Conservation (phyloP, 1,284 basidiomycete genomes). For the Cryptococcus amylolentus region DNA sequence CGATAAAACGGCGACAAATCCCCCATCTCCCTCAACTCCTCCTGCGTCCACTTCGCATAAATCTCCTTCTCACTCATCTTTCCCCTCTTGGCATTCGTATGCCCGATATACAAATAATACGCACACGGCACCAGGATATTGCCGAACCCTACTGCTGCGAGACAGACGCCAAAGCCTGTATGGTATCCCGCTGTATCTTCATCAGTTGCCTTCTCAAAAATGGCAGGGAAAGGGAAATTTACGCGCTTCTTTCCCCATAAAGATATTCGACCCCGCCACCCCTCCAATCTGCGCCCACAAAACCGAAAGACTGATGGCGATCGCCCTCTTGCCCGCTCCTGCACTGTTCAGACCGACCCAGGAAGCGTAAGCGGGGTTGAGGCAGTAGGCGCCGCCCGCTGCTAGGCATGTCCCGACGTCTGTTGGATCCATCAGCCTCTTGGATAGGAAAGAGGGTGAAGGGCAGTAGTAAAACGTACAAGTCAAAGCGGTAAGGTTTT, state of each 20-base stretch:
- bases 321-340: constrained; percentile 33
- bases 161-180: constrained; percentile 31
- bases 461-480: constrained; percentile 10
- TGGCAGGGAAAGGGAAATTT: constrained; percentile 1
- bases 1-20: constrained; percentile 31
- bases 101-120: constrained; percentile 18
- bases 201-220: constrained; percentile 3
- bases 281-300: constrained; percentile 29
- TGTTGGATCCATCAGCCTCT: background rate
- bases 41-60: constrained; percentile 20
- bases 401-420: constrained; percentile 27
- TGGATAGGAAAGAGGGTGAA: background rate
- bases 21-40: constrained; percentile 26
- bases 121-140: constrained; percentile 8
- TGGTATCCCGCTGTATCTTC: constrained; percentile 14
- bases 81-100: constrained; percentile 24
- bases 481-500: constrained; percentile 20
- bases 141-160: constrained; percentile 23
- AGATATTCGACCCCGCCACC: constrained; percentile 30
- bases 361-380: constrained; percentile 25
- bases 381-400: constrained; percentile 29
- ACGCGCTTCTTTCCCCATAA: constrained; percentile 29
- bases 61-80: constrained; percentile 29
- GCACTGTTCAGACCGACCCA: constrained; percentile 32
- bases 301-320: constrained; percentile 25